phyloP scores from a whole-genome alignment of 768 basidiomycete species.

The Boletus tylopilopsis region DNA sequence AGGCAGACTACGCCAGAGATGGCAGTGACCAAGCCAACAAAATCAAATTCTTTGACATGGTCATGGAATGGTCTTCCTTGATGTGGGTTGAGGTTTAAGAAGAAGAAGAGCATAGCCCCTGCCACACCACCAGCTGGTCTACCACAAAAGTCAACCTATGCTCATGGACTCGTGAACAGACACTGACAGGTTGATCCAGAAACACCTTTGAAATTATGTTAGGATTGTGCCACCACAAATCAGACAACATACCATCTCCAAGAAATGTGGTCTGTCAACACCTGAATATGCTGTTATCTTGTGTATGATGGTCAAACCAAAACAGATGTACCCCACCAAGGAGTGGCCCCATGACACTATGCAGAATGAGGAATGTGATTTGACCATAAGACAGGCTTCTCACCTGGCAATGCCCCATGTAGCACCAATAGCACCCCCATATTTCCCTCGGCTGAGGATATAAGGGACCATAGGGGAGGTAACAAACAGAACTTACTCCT shows the following conservation, averaged over 20 bases:
- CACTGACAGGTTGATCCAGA: constrained; percentile 63
- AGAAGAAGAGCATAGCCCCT: constrained; percentile 57
- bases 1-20: constrained; percentile 63
- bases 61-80: constrained; percentile 51
- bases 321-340: constrained; percentile 69
- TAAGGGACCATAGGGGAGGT: constrained; percentile 9
- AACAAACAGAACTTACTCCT: constrained; percentile 44
- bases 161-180: background rate
- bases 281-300: background rate
- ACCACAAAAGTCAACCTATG: background rate
- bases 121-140: constrained; percentile 72
- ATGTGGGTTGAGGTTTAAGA: constrained; percentile 72
- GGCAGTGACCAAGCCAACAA: constrained; percentile 58
- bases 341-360: constrained; percentile 67
- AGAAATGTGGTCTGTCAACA: constrained; percentile 52
- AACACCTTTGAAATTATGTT: too few species aligned
- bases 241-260: too few species aligned
- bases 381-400: background rate
- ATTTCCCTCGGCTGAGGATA: constrained; percentile 79
- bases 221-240: too few species aligned
- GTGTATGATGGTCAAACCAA: too few species aligned
- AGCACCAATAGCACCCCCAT: constrained; percentile 65
- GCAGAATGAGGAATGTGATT: background rate
- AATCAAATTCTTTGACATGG: constrained; percentile 65
- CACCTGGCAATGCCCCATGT: constrained; percentile 69